A percentile compares a stretch with the other conserved stretches of the same genome.
Conservation (phyloP, 2,329 filamentous ascomycete species). For the Atkinsonella texensis region DNA sequence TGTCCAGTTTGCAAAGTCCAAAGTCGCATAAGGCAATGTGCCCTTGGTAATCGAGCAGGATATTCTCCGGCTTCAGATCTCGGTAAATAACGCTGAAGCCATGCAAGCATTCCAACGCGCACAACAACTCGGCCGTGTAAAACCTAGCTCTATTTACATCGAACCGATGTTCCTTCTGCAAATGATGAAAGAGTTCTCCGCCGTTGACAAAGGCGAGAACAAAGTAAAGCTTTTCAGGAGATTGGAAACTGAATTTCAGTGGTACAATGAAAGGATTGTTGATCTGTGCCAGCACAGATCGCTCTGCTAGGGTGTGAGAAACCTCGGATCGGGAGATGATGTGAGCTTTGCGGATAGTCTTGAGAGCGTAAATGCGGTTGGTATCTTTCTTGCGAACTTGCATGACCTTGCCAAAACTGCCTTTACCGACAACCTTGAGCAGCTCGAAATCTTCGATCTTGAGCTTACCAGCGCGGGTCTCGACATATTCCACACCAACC, state of each 20-base stretch:
- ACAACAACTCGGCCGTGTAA: slow-evolving; percentile 92
- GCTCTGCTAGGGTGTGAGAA: slow-evolving; percentile 87
- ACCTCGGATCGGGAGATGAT: slow-evolving; percentile 98
- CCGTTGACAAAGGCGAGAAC: slow-evolving; percentile 96
- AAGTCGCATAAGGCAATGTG: slow-evolving; percentile 98
- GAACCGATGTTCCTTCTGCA: slow-evolving; percentile 94
- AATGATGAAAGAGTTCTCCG: slow-evolving; percentile 92
- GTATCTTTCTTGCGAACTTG: slow-evolving; percentile 98
- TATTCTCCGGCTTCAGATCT: slow-evolving; percentile 72
- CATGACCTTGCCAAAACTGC: slow-evolving; percentile 99
- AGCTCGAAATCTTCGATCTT: slow-evolving; percentile 96
- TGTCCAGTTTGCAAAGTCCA: slow-evolving; percentile 93
- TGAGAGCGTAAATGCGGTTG: slow-evolving; percentile 92
- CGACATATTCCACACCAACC: slow-evolving; percentile 89
- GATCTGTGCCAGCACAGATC: slow-evolving; percentile 97
- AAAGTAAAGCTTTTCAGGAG: slow-evolving; percentile 94
- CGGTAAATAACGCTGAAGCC: slow-evolving; percentile 97
- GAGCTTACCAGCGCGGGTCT: slow-evolving; percentile 78
- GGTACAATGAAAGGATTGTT: slow-evolving; percentile 99
- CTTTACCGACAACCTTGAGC: slow-evolving; percentile 94
- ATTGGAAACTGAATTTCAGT: slow-evolving; percentile 98
- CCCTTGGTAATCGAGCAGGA: slow-evolving; percentile 91
- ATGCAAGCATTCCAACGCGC: slow-evolving; percentile 89
- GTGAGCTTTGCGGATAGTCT: slow-evolving; percentile 98
- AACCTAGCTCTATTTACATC: slow-evolving; percentile 95